Percentiles rank a stretch among this genome's conserved stretches.
phyloP scores from a whole-genome alignment of 139 green algal genomes.

The Chlamydomonas eustigma region DNA sequence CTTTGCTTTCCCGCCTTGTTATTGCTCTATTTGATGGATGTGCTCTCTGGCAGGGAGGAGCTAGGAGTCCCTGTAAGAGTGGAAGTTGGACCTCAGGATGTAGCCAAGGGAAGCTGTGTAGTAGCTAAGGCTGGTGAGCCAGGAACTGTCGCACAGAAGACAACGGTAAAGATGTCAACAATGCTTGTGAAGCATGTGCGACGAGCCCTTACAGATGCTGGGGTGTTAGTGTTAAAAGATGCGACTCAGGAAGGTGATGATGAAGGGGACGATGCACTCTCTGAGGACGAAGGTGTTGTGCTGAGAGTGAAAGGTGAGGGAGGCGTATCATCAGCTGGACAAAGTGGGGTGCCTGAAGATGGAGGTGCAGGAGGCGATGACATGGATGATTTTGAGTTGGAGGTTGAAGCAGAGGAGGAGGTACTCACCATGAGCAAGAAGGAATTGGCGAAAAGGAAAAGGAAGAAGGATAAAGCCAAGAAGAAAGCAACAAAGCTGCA shows the following conservation, averaged over 20 bases:
- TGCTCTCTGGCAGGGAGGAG: slow-evolving; percentile 16
- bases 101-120: slow-evolving; percentile 4
- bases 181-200: slow-evolving; percentile 1
- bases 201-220: not conserved
- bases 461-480: too few relatives aligned
- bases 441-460: not conserved
- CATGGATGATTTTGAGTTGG: slow-evolving; percentile 16
- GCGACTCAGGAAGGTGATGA: not conserved
- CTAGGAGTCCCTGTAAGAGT: not conserved
- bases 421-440: slow-evolving; percentile 1
- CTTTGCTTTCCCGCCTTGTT: too few relatives aligned
- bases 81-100: slow-evolving; percentile 13
- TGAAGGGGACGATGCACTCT: not conserved
- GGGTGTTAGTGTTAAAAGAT: not conserved
- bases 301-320: too few relatives aligned
- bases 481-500: too few relatives aligned
- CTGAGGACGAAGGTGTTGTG: not conserved
- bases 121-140: not conserved
- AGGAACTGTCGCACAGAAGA: slow-evolving; percentile 12
- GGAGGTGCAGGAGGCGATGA: slow-evolving; percentile 10
- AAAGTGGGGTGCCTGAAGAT: not conserved
- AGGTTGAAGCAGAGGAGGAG: slow-evolving; percentile 4
- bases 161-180: slow-evolving; percentile 7
- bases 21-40: too few relatives aligned
- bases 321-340: not conserved